phyloP scores from a whole-genome alignment of 148 eudicot species.

The Suaeda aralocaspica region DNA sequence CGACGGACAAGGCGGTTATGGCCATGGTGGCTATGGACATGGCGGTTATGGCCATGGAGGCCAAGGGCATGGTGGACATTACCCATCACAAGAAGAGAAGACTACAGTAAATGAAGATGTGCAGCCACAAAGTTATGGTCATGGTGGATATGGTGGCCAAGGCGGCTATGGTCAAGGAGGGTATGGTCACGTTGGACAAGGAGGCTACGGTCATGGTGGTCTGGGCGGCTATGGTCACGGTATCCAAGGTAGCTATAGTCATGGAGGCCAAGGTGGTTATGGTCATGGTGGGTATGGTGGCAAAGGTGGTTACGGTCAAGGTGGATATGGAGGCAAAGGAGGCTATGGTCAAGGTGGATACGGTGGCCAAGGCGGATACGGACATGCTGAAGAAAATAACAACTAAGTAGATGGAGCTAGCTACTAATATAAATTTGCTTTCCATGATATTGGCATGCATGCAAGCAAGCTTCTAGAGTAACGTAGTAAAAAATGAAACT shows the following conservation, averaged over 20 bases:
- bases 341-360: too few relatives aligned
- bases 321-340: too few relatives aligned
- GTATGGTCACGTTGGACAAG: not conserved
- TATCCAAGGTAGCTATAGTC: conserved; percentile 5
- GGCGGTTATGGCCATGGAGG: not conserved
- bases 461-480: too few relatives aligned
- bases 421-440: too few relatives aligned
- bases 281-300: conserved; percentile 10
- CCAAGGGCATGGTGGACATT: conserved; percentile 7
- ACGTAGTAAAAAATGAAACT: too few relatives aligned
- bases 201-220: conserved; percentile 3
- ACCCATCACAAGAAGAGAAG: too few relatives aligned
- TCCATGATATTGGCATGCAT: too few relatives aligned
- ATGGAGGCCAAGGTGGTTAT: conserved; percentile 12
- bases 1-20: not conserved
- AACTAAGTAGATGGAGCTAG: too few relatives aligned
- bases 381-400: too few relatives aligned
- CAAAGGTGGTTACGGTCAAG: not conserved
- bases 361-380: too few relatives aligned
- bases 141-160: not conserved
- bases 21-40: not conserved
- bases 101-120: not conserved
- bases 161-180: conserved; percentile 7
- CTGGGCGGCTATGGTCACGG: conserved; percentile 4
- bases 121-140: not conserved